Evolutionary conservation across 2,329 filamentous ascomycete genomes (phyloP), one percentile per base, ranked within the genome.

Genomic region (Neopestalotiopsis sp.): DNA sequence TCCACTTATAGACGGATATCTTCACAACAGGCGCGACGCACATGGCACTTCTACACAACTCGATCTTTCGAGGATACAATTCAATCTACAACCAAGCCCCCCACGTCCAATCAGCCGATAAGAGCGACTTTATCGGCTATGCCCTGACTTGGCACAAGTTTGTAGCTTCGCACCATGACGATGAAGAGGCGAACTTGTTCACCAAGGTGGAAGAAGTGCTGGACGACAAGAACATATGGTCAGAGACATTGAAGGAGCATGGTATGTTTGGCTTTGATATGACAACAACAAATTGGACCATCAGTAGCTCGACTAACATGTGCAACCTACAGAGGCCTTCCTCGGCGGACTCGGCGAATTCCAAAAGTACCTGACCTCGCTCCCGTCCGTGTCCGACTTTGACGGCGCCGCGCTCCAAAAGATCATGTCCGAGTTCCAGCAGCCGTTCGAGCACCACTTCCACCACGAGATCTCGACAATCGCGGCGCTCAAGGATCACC

Each of bases 61-160:
- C 85, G 68, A 86, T 91, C 73, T 85, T 91, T 71, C 87, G 89
- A 57, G 87, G 88, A 67, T 89, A 88, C 81, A 91, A 91, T 78
- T 86, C 84, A 74, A 89, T 91, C 74, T 89, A 87, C 75, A 83
- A 86, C 56, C 89, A 91, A 76, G 88, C 87, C 0, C 83, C 84
- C 12, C 80, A 86, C 72, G 77, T 90, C 57, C 76, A 81, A 10
- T 81, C 83, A 2, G 76, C 77, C n/a, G 87, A 90, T 75, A 85
- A 85, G 75, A 75, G 78, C 62, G 85, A 87, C 75, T 91, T 91
- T 72, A 78, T 90, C 66, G 83, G 83, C 20, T 91, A 91, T 78
- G 81, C 82, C 38, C 80, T 87, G 66, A 85, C 88, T 0, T 90
- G 88, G 86, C 83, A 84, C 78, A 84, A 86, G 68, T 89, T 90